A percentile compares a stretch with the other conserved stretches of the same genome.
Conservation (phyloP, 1,139 yeast species). For the Suhomyces bolitotheri region DNA sequence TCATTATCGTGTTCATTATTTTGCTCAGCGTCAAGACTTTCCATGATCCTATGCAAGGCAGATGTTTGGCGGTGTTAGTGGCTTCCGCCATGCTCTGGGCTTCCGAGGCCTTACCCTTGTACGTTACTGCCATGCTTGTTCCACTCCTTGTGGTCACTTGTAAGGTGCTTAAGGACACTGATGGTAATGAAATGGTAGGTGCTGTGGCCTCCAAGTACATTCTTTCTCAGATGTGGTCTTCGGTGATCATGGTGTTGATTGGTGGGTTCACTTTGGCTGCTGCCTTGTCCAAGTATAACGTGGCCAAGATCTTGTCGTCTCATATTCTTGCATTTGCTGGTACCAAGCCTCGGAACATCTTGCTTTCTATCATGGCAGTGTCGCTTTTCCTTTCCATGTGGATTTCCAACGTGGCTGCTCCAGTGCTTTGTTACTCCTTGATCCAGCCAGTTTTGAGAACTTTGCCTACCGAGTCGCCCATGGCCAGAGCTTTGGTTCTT, state of each 20-base stretch:
- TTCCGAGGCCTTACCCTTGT: slow-evolving; percentile 86
- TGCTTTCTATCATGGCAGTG: slow-evolving; percentile 79
- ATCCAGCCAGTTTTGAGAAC: slow-evolving; percentile 86
- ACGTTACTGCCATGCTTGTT: slow-evolving; percentile 77
- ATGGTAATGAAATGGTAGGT: slow-evolving; percentile 56
- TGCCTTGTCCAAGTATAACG: slow-evolving; percentile 84
- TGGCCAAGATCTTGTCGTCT: slow-evolving; percentile 84
- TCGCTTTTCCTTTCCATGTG: slow-evolving; percentile 89
- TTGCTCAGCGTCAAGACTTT: slow-evolving; percentile 60
- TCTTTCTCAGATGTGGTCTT: slow-evolving; percentile 89
- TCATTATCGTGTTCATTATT: slow-evolving; percentile 46
- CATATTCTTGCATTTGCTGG: slow-evolving; percentile 81
- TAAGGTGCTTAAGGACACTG: slow-evolving; percentile 62
- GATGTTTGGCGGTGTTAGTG: slow-evolving; percentile 80
- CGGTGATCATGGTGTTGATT: slow-evolving; percentile 80
- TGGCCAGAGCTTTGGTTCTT: slow-evolving; percentile 78
- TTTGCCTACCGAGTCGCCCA: slow-evolving; percentile 72
- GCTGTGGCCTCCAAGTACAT: slow-evolving; percentile 73
- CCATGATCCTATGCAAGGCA: slow-evolving; percentile 63
- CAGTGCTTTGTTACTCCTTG: slow-evolving; percentile 85
- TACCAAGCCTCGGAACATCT: slow-evolving; percentile 74
- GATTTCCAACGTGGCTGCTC: slow-evolving; percentile 96
- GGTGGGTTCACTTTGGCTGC: slow-evolving; percentile 97
- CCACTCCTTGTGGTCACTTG: slow-evolving; percentile 78
- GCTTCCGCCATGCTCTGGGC: slow-evolving; percentile 90